Base-by-base conservation (phyloP, 2,329 filamentous ascomycete species). In the Pseudogymnoascus sp. region DNA sequence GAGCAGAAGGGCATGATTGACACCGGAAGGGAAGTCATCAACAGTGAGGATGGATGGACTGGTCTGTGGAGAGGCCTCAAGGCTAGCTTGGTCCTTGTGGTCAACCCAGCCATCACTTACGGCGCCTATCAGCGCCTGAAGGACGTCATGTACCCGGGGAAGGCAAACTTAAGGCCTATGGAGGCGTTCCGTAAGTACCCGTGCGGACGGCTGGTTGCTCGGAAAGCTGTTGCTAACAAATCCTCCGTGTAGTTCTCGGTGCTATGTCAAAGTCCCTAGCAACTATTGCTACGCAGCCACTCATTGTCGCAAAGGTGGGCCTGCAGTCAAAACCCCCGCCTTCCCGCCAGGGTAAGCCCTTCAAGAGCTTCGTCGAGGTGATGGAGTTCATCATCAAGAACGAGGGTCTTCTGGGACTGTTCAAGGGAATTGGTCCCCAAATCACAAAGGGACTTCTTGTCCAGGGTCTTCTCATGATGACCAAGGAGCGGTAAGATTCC, bases 401-500 rank as follows among this genome's bases (percentile, higher is more conserved):
- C 64, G 94, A 99, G 72, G 94, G 94, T 3, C 73, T 83, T 0
- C 70, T 87, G 11, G 88, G 88, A n/a, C 80, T 99, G 1, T 99
- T 97, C 80, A 99, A 99, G 78, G 94, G 94, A 41, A 96, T 99
- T 67, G 92, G 86, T 0, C 94, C 94, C 2, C 94, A 99, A 74
- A 89, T 99, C 59, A 75, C 92, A 63, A 99, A 99, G 76, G 94
- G 94, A 1, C 77, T 99, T 59, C 73, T 99, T 57, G 94, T 99
- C 2, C 94, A 99, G 72, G 94, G 94, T 58, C 85, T 99, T 61
- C 79, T 99, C 38, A 99, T 99, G 94, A 99, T 97, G 92, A 94
- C 92, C 57, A 99, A 99, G 77, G 94, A 99, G 77, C 84, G 92
- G 89, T 92, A 80, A 67, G 80, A 59, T 47, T 41, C 8, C 25